These are phyloP conservation scores for Tricholoma sp. DNA, from an alignment of 768 basidiomycete genomes.

Conservation along the genomic window DNA sequence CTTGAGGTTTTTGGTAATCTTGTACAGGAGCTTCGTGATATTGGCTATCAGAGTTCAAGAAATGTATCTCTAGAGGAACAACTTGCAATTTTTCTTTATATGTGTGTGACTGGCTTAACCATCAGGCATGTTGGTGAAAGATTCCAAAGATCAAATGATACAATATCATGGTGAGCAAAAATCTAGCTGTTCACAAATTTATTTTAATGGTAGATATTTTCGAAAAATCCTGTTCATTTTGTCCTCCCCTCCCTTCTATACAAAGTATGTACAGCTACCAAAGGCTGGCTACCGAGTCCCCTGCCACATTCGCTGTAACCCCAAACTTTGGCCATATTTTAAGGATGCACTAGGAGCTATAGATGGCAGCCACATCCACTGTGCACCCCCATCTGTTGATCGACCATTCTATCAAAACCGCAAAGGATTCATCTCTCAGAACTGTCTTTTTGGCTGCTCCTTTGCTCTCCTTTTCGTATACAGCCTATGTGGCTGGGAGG, in stretches of 20 bases:
- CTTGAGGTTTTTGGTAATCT: slow-evolving; percentile 15
- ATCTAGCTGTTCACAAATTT: no score
- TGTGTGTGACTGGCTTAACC: slow-evolving; percentile 15
- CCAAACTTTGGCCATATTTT: slow-evolving; percentile 20
- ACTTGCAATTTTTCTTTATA: slow-evolving; percentile 24
- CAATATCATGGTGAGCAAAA: slow-evolving; percentile 4
- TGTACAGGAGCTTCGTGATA: slow-evolving; percentile 2
- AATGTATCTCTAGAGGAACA: slow-evolving; percentile 17
- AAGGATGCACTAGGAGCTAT: slow-evolving; percentile 18
- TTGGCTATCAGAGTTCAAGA: slow-evolving; percentile 3
- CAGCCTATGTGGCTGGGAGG: slow-evolving; percentile 23
- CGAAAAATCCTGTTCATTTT: no score
- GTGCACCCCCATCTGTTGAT: background rate
- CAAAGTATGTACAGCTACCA: no score
- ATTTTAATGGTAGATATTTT: no score
- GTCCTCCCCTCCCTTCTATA: no score
- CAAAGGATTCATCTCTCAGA: no score
- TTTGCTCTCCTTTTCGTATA: slow-evolving; percentile 15
- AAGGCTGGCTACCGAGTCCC: no score
- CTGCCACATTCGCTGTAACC: background rate
- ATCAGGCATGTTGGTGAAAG: slow-evolving; percentile 15
- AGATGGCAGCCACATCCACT: slow-evolving; percentile 11
- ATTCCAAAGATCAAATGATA: slow-evolving; percentile 6
- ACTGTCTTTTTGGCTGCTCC: no score
- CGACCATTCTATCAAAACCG: no score